phyloP scores from a whole-genome alignment of 352 stramenopile species.

The Phytopythium delawarense region DNA sequence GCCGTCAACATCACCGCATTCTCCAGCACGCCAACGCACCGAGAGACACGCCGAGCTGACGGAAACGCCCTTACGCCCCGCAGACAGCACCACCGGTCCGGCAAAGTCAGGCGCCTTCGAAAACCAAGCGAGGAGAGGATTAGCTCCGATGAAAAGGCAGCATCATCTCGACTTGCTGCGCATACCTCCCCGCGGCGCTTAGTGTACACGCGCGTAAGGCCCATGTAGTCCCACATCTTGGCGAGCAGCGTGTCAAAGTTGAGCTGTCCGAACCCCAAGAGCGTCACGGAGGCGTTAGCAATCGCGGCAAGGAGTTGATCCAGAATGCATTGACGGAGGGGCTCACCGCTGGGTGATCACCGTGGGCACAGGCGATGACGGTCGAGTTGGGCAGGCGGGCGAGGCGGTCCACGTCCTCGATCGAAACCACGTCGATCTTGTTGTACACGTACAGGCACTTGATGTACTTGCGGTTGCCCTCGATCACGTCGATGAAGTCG shows the following conservation, averaged over 20 bases:
- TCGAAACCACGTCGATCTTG: slow-evolving; percentile 99
- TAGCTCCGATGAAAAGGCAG: neutral
- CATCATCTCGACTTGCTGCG: neutral
- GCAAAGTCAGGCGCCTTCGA: slow-evolving; percentile 62
- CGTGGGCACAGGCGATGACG: slow-evolving; percentile 93
- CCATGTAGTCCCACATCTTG: slow-evolving; percentile 91
- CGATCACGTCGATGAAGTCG: slow-evolving; percentile 98
- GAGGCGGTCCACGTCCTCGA: slow-evolving; percentile 98
- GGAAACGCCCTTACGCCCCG: slow-evolving; percentile 74
- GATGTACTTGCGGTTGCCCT: slow-evolving; percentile 99
- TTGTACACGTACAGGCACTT: slow-evolving; percentile 99
- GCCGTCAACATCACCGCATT: neutral
- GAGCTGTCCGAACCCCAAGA: slow-evolving; percentile 56
- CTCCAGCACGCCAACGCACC: slow-evolving; percentile 30
- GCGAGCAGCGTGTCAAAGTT: slow-evolving; percentile 95
- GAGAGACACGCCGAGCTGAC: slow-evolving; percentile 81
- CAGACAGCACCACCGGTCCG: slow-evolving; percentile 82
- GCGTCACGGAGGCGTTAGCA: neutral
- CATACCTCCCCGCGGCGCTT: slow-evolving; percentile 81
- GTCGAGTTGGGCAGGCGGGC: slow-evolving; percentile 95
- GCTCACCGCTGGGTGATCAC: slow-evolving; percentile 60
- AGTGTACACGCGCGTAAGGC: slow-evolving; percentile 86
- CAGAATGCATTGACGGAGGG: neutral
- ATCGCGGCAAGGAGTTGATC: neutral
- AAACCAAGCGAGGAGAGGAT: neutral